Base-by-base conservation (phyloP, 345 rosid genomes). In the Corchorus olitorius region DNA sequence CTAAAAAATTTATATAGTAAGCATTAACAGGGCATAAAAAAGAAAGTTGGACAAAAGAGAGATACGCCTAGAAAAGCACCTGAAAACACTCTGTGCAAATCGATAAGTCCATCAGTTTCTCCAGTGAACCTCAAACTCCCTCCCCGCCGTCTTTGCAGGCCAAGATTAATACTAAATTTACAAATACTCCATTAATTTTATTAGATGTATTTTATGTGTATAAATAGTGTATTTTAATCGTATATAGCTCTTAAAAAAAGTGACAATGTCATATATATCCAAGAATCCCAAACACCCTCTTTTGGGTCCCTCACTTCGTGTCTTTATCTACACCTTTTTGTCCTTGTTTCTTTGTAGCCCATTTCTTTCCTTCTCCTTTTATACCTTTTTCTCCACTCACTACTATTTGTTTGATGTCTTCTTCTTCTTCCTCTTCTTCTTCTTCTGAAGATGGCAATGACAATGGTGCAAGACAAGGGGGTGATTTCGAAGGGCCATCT, bases 321-420 rank as follows among this genome's bases (percentile, higher is more conserved):
- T 91, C 94, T 87, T 89, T 89, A 87, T 91, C 91, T 83, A 76
- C 35, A 65, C 83, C 88, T 84, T 89, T 89, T 89, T 87, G 89
- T 85, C 88, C 86, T 84, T 87, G 84, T 81, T 80, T 65, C 76
- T 80, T 79, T 80, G 77, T 65, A 75, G 77, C 86, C 81, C 83
- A 61, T 15, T 74, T 74, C 77, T 79, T 72, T 67, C 66, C 66
- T 69, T 74, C 45, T 73, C 54, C 75, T 74, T 74, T 77, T 72
- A 58, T 62, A 76, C 39, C 63, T 69, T 70, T 39, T 39, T 39
- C n/a, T 56, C 45, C 43, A 50, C 45, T 12, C 22, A 34, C 58
- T 48, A 27, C 27, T 22, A 49, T 33, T 27, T 14, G 1, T 14
- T 14, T 55, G 34, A 83, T 85, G 83, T 83, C 90, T 45, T 77